Evolutionary conservation across 305 asterid species (phyloP).

Genomic region (Salvia sclarea): DNA sequence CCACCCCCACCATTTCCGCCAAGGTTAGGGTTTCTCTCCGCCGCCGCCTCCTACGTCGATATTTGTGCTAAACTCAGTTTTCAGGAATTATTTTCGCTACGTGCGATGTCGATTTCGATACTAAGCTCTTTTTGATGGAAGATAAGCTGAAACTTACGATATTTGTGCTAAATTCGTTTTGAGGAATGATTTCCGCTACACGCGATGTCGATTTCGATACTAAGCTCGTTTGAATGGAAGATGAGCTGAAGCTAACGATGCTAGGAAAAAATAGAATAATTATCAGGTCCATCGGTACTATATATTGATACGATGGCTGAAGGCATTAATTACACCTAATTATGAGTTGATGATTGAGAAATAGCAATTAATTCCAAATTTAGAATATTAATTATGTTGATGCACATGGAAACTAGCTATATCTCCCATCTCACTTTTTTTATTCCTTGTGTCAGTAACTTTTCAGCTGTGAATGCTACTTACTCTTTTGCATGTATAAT

Average conservation of each 20-base stretch:
- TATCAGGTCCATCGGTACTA: not conserved
- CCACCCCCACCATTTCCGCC: slow-evolving; percentile 72
- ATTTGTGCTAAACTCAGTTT: not conserved
- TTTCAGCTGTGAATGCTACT: not conserved
- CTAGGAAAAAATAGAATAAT: not conserved
- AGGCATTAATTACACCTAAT: not conserved
- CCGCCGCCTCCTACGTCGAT: not conserved
- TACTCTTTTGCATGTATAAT: not conserved
- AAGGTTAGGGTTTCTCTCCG: slow-evolving; percentile 52
- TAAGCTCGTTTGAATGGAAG: slow-evolving; percentile 15
- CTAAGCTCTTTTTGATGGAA: slow-evolving; percentile 17
- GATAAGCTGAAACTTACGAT: not conserved
- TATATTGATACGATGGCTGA: not conserved
- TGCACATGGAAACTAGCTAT: not conserved
- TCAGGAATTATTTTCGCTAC: not conserved
- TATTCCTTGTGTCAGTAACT: not conserved
- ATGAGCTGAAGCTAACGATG: not conserved
- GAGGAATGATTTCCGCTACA: not conserved
- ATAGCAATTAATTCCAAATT: not conserved
- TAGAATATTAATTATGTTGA: not conserved
- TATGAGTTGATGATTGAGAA: slow-evolving; percentile 6
- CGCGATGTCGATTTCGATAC: slow-evolving; percentile 3
- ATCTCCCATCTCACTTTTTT: slow-evolving; percentile 1
- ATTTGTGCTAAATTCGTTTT: slow-evolving; percentile 12
- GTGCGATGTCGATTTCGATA: slow-evolving; percentile 1